Conservation (phyloP, 1,284 basidiomycete genomes). For the Pholiota adiposa region DNA sequence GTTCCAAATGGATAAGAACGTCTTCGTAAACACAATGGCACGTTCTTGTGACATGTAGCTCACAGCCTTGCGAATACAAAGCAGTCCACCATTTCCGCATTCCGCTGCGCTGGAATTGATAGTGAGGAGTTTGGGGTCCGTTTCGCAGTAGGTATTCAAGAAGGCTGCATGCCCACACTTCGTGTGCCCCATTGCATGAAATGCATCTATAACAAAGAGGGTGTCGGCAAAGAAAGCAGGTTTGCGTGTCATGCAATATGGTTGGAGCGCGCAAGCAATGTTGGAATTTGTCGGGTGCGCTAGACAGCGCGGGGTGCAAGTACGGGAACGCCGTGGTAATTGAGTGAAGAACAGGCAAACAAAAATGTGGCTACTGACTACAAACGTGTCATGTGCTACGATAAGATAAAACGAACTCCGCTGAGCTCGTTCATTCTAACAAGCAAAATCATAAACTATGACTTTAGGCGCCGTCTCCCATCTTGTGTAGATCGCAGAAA, state of each 20-base stretch:
- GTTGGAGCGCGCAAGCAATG: constrained; percentile 34
- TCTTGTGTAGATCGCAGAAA: constrained; percentile 37
- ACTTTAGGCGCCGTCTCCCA: constrained; percentile 35
- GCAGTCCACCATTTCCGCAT: constrained; percentile 36
- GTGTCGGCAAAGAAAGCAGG: constrained; percentile 35
- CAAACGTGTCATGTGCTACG: no score
- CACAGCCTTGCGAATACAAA: constrained; percentile 31
- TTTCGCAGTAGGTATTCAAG: constrained; percentile 28
- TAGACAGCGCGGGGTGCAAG: no score
- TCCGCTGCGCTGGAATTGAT: constrained; percentile 39
- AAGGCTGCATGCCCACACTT: constrained; percentile 31
- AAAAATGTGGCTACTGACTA: no score
- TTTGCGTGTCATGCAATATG: constrained; percentile 35
- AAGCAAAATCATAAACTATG: constrained; percentile 40
- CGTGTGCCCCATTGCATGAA: constrained; percentile 35
- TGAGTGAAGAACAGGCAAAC: no score
- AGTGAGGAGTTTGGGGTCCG: constrained; percentile 26
- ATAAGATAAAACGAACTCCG: no score
- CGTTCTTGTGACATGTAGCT: constrained; percentile 31
- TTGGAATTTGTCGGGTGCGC: no score
- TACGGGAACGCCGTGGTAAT: no score
- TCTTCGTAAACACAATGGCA: constrained; percentile 31
- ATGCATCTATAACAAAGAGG: constrained; percentile 33
- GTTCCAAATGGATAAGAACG: constrained; percentile 36
- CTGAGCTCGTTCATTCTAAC: no score